Evolutionary conservation across 495 filamentous ascomycete species (phyloP).

Genomic region (Aspergillus biplanus): DNA sequence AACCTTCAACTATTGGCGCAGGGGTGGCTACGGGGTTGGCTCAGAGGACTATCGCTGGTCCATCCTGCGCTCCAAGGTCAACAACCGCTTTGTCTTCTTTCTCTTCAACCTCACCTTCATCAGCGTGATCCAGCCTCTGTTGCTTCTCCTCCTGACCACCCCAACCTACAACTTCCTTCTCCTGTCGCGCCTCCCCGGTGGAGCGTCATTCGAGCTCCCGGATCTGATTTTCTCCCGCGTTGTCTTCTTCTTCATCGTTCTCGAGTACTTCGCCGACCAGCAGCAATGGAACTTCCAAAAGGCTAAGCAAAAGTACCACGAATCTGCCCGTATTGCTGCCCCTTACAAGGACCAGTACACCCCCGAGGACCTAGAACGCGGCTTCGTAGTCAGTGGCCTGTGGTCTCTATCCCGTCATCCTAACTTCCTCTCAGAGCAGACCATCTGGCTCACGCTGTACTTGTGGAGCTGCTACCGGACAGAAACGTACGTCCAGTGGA

Average conservation of each 20-base stretch:
- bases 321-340: constrained; percentile 68
- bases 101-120: constrained; percentile 89
- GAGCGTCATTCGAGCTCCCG: constrained; percentile 49
- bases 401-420: constrained; percentile 90
- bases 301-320: constrained; percentile 76
- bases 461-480: constrained; percentile 80
- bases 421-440: constrained; percentile 92
- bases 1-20: constrained; percentile 97
- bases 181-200: constrained; percentile 44
- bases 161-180: constrained; percentile 84
- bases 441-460: constrained; percentile 86
- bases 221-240: constrained; percentile 71
- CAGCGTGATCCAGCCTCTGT: constrained; percentile 76
- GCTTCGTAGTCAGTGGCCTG: constrained; percentile 84
- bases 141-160: constrained; percentile 66
- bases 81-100: constrained; percentile 66
- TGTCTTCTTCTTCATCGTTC: constrained; percentile 69
- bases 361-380: constrained; percentile 83
- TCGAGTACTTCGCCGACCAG: constrained; percentile 84
- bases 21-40: constrained; percentile 85
- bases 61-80: constrained; percentile 54
- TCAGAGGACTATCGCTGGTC: constrained; percentile 94
- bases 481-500: constrained; percentile 75
- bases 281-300: constrained; percentile 92
- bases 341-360: constrained; percentile 46